Conservation (phyloP, 768 basidiomycete species). For the Pleurotus ostreatus region DNA sequence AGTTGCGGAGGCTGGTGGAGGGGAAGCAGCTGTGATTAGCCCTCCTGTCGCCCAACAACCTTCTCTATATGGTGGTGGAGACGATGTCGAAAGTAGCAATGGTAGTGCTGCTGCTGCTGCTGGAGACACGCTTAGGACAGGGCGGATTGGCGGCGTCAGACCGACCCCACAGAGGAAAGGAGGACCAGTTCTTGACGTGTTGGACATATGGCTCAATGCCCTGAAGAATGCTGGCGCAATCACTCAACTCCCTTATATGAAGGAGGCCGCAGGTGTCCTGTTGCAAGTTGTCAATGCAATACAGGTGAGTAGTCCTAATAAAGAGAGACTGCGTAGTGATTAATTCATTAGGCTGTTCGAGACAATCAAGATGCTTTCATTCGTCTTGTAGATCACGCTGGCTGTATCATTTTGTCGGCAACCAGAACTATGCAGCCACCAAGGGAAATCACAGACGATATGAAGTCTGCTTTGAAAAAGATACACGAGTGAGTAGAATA, state of each 20-base stretch:
- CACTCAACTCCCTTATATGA: background rate
- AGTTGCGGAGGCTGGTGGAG: too few species aligned
- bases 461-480: background rate
- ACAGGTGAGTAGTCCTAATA: background rate
- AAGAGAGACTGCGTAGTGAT: background rate
- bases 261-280: background rate
- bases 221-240: background rate
- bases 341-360: background rate
- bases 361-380: conserved; percentile 4
- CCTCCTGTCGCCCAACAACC: too few species aligned
- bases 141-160: too few species aligned
- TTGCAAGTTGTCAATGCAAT: conserved; percentile 1
- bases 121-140: too few species aligned
- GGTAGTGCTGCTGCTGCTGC: too few species aligned
- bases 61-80: too few species aligned
- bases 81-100: too few species aligned
- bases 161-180: background rate
- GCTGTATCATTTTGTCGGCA: background rate
- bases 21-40: too few species aligned
- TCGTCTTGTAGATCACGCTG: background rate
- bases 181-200: background rate
- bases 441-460: background rate
- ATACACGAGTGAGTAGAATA: background rate
- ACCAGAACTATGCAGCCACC: too few species aligned
- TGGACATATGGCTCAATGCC: background rate